phyloP scores from a whole-genome alignment of 148 eudicot species.

The Rhododendron williamsianum region DNA sequence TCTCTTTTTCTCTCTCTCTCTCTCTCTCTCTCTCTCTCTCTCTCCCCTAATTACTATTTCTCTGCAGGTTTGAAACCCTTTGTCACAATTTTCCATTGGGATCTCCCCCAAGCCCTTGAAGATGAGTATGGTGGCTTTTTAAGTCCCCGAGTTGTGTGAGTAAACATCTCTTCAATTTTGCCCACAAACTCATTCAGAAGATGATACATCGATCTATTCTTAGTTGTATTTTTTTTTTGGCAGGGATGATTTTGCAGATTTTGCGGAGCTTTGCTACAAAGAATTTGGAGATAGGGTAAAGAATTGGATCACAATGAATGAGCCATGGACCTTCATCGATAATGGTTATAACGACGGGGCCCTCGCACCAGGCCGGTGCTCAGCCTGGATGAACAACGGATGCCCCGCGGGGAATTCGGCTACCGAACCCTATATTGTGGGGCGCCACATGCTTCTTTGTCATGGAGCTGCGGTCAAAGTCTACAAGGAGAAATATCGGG shows the following conservation, averaged over 20 bases:
- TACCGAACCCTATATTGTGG: conserved; percentile 17
- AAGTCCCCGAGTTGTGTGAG: conserved; percentile 15
- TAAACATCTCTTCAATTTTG: neutral
- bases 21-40: neutral
- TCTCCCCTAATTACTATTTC: neutral
- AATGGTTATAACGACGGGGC: neutral
- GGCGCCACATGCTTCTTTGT: conserved; percentile 7
- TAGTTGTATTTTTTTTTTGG: neutral
- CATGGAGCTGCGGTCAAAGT: conserved; percentile 14
- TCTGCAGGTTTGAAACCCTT: neutral
- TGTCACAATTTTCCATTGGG: conserved; percentile 16
- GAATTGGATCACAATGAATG: conserved; percentile 27
- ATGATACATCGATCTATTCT: too few species aligned
- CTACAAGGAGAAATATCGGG: conserved; percentile 12
- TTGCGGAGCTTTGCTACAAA: conserved; percentile 17
- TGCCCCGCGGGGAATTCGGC: neutral
- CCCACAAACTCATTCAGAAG: too few species aligned
- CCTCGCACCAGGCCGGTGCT: conserved; percentile 9
- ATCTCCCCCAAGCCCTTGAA: conserved; percentile 17
- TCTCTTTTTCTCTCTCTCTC: neutral
- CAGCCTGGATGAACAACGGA: neutral
- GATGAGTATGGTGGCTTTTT: conserved; percentile 9
- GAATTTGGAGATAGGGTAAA: conserved; percentile 25
- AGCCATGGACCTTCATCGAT: conserved; percentile 3
- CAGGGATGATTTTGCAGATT: conserved; percentile 24